These are phyloP conservation scores for Perkinsus chesapeaki DNA, from an alignment of 169 alveolate species.

Conservation along the genomic window DNA sequence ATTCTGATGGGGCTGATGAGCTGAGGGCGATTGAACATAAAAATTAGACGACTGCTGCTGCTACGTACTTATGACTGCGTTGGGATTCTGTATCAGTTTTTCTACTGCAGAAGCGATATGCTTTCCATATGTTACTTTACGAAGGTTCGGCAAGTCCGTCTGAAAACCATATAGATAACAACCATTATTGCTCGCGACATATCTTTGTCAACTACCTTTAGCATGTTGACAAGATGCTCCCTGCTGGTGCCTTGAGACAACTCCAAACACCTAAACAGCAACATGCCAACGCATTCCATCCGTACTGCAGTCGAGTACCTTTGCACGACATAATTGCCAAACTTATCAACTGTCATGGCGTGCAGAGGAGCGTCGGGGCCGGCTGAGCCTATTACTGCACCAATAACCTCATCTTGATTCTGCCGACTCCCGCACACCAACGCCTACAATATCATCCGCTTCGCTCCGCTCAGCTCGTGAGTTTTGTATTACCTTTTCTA, in stretches of 20 bases:
- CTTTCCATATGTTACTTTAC: not conserved
- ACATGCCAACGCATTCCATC: not conserved
- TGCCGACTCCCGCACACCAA: not conserved
- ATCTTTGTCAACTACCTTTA: not conserved
- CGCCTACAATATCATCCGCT: not conserved
- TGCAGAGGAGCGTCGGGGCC: not conserved
- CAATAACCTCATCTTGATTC: not conserved
- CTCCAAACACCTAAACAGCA: not conserved
- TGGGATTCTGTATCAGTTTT: not conserved
- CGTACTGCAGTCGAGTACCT: not conserved
- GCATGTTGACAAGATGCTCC: not conserved
- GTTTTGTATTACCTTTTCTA: conserved; percentile 7
- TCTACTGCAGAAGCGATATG: not conserved
- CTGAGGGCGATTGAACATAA: not conserved
- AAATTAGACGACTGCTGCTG: not conserved
- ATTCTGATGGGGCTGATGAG: not conserved
- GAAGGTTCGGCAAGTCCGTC: not conserved
- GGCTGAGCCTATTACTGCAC: not conserved
- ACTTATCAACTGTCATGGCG: not conserved
- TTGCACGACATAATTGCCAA: not conserved
- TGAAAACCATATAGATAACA: no score
- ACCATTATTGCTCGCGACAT: no score
- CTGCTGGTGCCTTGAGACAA: not conserved
- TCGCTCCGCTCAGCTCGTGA: not conserved
- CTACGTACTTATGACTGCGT: not conserved